phyloP scores from a whole-genome alignment of 805 yeast species.

The Cyberlindnera maritima region DNA sequence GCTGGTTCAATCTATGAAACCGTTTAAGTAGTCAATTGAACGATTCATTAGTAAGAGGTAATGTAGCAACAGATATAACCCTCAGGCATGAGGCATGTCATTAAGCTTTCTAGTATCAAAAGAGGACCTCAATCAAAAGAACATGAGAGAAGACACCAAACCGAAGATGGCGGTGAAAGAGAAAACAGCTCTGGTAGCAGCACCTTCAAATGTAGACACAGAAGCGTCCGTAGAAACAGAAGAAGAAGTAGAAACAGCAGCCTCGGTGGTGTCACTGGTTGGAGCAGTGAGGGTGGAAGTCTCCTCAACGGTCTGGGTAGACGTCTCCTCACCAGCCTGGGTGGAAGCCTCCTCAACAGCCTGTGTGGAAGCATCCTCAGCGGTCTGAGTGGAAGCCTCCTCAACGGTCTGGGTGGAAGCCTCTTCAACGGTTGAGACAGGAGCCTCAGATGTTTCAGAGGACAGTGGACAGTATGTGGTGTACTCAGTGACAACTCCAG shows the following conservation, averaged over 20 bases:
- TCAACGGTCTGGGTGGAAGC: background rate
- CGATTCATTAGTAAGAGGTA: too few relatives aligned
- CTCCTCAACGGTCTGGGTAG: background rate
- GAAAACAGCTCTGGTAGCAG: background rate
- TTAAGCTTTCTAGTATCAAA: too few relatives aligned
- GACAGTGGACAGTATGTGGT: constrained; percentile 22
- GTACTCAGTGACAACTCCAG: constrained; percentile 31
- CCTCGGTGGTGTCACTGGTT: background rate
- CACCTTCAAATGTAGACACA: constrained; percentile 9
- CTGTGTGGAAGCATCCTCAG: background rate
- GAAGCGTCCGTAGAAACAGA: background rate
- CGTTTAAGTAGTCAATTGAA: too few relatives aligned
- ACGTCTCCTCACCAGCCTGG: background rate
- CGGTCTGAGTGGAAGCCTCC: background rate
- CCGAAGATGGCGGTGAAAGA: background rate
- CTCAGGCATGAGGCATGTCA: too few relatives aligned
- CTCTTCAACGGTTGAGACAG: background rate
- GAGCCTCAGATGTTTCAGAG: background rate
- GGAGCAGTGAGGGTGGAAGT: background rate
- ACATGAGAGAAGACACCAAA: background rate
- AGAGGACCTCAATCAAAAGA: background rate
- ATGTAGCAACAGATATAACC: too few relatives aligned
- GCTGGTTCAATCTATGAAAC: too few relatives aligned
- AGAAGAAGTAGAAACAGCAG: background rate
- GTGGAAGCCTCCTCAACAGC: too few relatives aligned